A percentile compares a stretch with the other conserved stretches of the same genome.
These are phyloP conservation scores for Typha latifolia DNA, from an alignment of 176 grass and related monocot genomes.

Conservation along the genomic window DNA sequence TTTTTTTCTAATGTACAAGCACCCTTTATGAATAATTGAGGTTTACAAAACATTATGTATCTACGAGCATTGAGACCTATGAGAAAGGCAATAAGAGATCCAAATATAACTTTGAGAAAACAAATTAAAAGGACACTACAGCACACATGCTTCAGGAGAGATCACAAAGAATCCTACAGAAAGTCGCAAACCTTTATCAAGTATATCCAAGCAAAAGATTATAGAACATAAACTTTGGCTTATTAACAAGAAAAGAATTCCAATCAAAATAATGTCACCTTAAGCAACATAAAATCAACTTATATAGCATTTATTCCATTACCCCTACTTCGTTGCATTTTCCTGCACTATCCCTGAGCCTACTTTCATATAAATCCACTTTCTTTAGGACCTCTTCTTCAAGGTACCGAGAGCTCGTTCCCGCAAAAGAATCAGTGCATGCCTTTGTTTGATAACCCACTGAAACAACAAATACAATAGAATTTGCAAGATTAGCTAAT, in stretches of 20 bases:
- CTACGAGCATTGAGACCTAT: too few species aligned
- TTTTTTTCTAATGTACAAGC: too few species aligned
- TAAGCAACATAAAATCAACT: slow-evolving; percentile 9
- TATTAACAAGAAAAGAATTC: not conserved
- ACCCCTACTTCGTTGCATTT: slow-evolving; percentile 31
- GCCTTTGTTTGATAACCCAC: slow-evolving; percentile 67
- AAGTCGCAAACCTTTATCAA: not conserved
- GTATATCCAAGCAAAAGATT: not conserved
- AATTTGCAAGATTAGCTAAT: not conserved
- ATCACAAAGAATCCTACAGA: not conserved
- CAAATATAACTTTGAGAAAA: not conserved
- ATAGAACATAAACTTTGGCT: not conserved
- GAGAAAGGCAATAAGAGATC: not conserved
- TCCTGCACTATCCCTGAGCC: slow-evolving; percentile 36
- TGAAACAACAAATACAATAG: slow-evolving; percentile 4
- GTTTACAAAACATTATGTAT: too few species aligned
- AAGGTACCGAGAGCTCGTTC: slow-evolving; percentile 24
- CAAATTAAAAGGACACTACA: not conserved
- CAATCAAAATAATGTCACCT: not conserved
- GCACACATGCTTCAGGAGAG: not conserved
- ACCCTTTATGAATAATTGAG: too few species aligned
- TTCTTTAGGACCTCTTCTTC: slow-evolving; percentile 29
- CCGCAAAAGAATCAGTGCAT: slow-evolving; percentile 34
- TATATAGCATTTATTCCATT: slow-evolving; percentile 3
- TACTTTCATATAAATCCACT: slow-evolving; percentile 31